Evolutionary conservation across 2,329 filamentous ascomycete species (phyloP), one percentile per base, ranked within the genome.

Genomic region (Sporothrix brasiliensis): DNA sequence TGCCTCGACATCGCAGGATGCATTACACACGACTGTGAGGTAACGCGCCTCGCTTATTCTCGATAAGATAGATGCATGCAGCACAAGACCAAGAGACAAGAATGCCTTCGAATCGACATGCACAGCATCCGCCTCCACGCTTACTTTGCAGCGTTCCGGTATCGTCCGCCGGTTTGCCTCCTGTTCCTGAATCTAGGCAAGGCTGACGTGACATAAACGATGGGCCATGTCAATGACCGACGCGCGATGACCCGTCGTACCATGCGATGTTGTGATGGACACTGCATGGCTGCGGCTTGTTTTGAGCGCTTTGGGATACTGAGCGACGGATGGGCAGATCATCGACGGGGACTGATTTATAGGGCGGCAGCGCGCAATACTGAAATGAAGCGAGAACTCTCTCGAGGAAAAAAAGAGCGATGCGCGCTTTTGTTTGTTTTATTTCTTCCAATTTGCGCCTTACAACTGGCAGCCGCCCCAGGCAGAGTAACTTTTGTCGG

Each of bases 11-110:
- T 67, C 13, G 63, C 39, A 56, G 34, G 21, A 39, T 49, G 50
- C 34, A 58, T 58, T 50, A 68, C 53, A 68, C 67, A 50, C 53
- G 13, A 16, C 41, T 44, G 67, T 68, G 67, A 60, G 52, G 58
- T 63, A 63, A 63, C 47, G 13, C 16, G 49, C 19, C 49, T 21
- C 9, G 49, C 16, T n/a, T 19, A 16, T 44, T 44, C 19, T 10
- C 44, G 58, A 63, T 63, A 47, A n/a, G n/a, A 47, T 27, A 30
- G 24, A 44, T 49, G 41, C 41, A 44, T 34, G 11, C 61, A 47
- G 34, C 34, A 7, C 34, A 34, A 34, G 34, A 39, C 27, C n/a
- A 44, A 21, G 11, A 41, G 30, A 19, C 47, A 47, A 13, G 14
- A 7, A 49, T n/a, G 47, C 47, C 47, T 49, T 49, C 47, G 30